Evolutionary conservation across 108 stramenopile species (phyloP), one percentile per base, ranked within the genome.

Genomic region (Skeletonema costatum): DNA sequence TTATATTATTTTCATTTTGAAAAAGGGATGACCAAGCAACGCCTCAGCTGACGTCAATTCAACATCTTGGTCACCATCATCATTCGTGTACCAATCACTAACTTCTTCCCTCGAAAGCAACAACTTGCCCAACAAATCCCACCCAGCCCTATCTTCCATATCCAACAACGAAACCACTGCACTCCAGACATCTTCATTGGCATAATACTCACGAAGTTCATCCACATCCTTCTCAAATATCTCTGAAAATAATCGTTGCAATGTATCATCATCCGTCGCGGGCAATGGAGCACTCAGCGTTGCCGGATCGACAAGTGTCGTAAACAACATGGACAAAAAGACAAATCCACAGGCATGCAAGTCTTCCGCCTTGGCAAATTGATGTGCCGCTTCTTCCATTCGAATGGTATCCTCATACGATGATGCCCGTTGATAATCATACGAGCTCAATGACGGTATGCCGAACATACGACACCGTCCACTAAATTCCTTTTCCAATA

Each of bases 331-430:
- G 5, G 83, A 89, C 6, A 92, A 66, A 59, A 91, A 87, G 9
- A 94, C 93, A 83, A 94, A 92, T 50, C 93, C 93, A 6, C 92
- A 68, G 10, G 93, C 93, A 82, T 94, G 91, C 48, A 94, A 67
- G 79, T 94, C 93, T 76, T 94, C 93, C 11, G 91, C 90, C 71
- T 86, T 86, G 48, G 89, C 89, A 77, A 94, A 94, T 76, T 86
- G 81, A 32, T 66, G 70, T 33, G 70, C 72, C 14, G 60, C 84
- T 0, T 35, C 58, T 30, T 66, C 76, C 62, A 69, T 64, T 29
- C 53, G 53, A 9, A 2, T 25, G 2, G 25, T 29, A 29, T 56
- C 53, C 42, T 41, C 39, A 41, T 41, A 41, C 0, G 39, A 41
- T 12, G 39, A 5, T 2, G 51, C 35, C 3, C 5, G 48, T 53